Evolutionary conservation across 129 eudicot genomes (phyloP).

Genomic region (Rutidosis leptorrhynchoides): DNA sequence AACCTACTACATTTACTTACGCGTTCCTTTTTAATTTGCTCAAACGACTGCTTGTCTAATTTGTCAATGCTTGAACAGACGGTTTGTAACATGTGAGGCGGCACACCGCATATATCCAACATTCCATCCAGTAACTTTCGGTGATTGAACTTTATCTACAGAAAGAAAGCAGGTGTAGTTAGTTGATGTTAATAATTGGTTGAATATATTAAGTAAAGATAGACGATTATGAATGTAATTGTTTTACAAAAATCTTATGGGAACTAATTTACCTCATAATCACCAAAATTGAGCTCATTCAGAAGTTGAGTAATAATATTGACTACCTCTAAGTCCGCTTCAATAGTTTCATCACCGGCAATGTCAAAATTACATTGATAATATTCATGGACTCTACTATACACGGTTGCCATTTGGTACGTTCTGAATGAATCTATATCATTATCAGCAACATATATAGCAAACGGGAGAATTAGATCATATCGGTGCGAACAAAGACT

Average conservation of each 20-base stretch:
- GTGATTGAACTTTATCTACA: constrained; percentile 92
- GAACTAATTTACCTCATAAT: constrained; percentile 74
- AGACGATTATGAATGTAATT: too few species aligned
- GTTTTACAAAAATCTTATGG: too few species aligned
- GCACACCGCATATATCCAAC: constrained; percentile 92
- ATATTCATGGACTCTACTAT: constrained; percentile 93
- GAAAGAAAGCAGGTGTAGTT: constrained; percentile 16
- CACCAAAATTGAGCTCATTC: constrained; percentile 76
- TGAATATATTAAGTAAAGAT: too few species aligned
- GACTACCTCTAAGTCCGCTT: constrained; percentile 83
- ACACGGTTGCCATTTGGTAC: constrained; percentile 86
- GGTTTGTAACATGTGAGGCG: constrained; percentile 74
- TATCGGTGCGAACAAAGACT: constrained; percentile 88
- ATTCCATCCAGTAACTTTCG: constrained; percentile 87
- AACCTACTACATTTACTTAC: constrained; percentile 34
- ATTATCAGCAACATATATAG: constrained; percentile 87
- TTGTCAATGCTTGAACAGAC: constrained; percentile 97
- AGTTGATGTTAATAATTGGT: neutral
- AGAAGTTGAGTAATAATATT: constrained; percentile 73
- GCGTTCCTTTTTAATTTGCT: constrained; percentile 77
- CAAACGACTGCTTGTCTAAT: constrained; percentile 82
- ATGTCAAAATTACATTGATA: constrained; percentile 98
- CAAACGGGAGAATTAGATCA: constrained; percentile 92
- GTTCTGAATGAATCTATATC: constrained; percentile 76
- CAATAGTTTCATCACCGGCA: constrained; percentile 64